Percentiles rank a stretch among this genome's conserved stretches.
Conservation (phyloP, 1,284 basidiomycete genomes). For the Bothia castanella region DNA sequence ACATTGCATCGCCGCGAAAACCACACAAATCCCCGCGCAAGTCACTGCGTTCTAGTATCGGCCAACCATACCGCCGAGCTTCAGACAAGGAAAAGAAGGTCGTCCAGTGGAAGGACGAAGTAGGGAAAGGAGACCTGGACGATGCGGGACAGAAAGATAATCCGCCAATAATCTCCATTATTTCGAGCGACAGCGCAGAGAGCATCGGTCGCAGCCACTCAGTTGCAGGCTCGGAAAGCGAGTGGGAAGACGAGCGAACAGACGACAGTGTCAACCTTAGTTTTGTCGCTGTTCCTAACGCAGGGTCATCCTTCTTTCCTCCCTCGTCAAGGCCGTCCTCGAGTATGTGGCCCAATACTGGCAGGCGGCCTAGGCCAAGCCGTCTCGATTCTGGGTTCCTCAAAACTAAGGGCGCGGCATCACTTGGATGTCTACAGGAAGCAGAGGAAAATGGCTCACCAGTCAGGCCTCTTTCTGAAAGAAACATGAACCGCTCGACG, state of each 20-base stretch:
- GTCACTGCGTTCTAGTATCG: conserved; percentile 61
- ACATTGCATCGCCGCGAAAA: conserved; percentile 42
- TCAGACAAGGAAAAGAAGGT: conserved; percentile 73
- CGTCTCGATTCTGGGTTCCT: conserved; percentile 67
- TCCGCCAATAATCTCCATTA: conserved; percentile 42
- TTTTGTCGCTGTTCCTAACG: conserved; percentile 40
- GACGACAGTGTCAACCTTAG: conserved; percentile 64
- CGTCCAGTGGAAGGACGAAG: conserved; percentile 88
- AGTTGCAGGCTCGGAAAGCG: conserved; percentile 66
- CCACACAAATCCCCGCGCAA: conserved; percentile 61
- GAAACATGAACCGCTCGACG: conserved; percentile 51
- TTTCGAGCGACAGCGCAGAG: conserved; percentile 31
- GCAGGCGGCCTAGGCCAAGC: conserved; percentile 54
- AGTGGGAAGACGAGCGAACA: conserved; percentile 85
- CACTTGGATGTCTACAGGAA: conserved; percentile 64
- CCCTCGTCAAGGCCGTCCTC: conserved; percentile 20
- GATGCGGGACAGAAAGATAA: conserved; percentile 54
- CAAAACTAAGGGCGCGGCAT: conserved; percentile 49
- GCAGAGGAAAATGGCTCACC: conserved; percentile 58
- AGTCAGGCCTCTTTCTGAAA: conserved; percentile 51
- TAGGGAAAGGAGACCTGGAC: conserved; percentile 77
- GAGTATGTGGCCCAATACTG: conserved; percentile 15
- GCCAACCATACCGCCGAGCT: conserved; percentile 57
- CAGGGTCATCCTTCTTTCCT: conserved; percentile 16
- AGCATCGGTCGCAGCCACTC: conserved; percentile 36